Percentiles rank a stretch among this genome's conserved stretches.
Evolutionary conservation across 176 grass and related monocot species (phyloP).

Genomic region (Triticum urartu): DNA sequence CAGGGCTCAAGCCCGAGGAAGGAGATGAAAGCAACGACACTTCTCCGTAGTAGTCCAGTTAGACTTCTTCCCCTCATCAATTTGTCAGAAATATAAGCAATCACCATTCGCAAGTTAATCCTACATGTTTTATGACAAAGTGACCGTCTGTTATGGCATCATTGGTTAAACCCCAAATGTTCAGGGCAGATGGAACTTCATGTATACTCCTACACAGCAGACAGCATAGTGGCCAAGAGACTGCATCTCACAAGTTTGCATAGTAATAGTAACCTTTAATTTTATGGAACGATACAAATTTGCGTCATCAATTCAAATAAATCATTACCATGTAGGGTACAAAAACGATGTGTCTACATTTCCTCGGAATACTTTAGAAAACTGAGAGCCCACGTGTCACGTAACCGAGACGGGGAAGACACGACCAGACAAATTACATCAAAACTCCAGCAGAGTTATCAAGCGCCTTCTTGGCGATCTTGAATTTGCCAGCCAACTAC

Average conservation of each 20-base stretch:
- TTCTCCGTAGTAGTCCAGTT: no score
- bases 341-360: not conserved
- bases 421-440: conserved; percentile 46
- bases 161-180: no score
- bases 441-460: conserved; percentile 69
- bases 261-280: not conserved
- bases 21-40: no score
- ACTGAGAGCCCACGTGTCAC: not conserved
- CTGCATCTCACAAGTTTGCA: not conserved
- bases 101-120: no score
- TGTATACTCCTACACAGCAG: no score
- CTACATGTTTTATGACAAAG: no score
- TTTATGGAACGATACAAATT: not conserved
- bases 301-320: not conserved
- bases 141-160: no score
- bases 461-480: conserved; percentile 75
- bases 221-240: no score
- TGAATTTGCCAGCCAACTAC: conserved; percentile 55
- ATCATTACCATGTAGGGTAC: not conserved
- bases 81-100: no score
- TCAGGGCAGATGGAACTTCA: no score
- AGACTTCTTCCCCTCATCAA: no score
- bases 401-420: not conserved
- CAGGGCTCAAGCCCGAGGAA: no score
- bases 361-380: not conserved